Evolutionary conservation across 208 protist species (phyloP), one percentile per base, ranked within the genome.

Genomic region (Novymonas esmeraldas): DNA sequence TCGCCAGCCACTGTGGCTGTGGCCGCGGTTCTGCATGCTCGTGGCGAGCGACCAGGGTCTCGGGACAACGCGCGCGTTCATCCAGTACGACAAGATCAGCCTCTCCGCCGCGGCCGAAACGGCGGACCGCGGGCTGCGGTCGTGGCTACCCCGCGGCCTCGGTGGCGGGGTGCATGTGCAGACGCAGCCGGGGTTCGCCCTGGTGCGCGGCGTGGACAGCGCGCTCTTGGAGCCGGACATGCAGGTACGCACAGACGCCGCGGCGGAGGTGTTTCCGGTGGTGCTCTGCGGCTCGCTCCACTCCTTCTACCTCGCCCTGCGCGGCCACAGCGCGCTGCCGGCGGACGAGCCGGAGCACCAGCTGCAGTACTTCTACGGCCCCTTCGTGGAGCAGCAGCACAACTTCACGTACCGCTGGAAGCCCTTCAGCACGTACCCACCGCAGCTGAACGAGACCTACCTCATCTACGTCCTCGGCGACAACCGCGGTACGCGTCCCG

Each of bases 351-450:
- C 85, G 18, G 85, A 87, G 61, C 57, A 79, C 26, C 84, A 92
- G 66, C 36, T 82, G 59, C 89, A 94, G 72, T 87, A 87, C 59
- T 94, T 90, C 64, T 90, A 78, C 49, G 85, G 85, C 1, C 78
- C 89, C 1, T 89, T 86, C 51, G 26, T 56, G 22, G 33, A 59
- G 58, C 20, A 59, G 13, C 36, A 18, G 41, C 62, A 67, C 31
- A 66, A 66, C 42, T 92, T 92, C 67, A 58, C 60, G 24, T 90
- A 90, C 55, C 81, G 81, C 59, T 94, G 89, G 86, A 81, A 81
- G 58, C 81, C 84, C 3, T 84, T 84, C 64, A 79, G 73, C 59
- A 87, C 81, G 36, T 73, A 69, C 44, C 73, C 72, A 5, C 79
- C 64, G 33, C 76, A 76, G 28, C 48, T 80, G 41, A 82, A 84